Evolutionary conservation across 306 rosid species (phyloP).

Genomic region (Sesbania bispinosa): DNA sequence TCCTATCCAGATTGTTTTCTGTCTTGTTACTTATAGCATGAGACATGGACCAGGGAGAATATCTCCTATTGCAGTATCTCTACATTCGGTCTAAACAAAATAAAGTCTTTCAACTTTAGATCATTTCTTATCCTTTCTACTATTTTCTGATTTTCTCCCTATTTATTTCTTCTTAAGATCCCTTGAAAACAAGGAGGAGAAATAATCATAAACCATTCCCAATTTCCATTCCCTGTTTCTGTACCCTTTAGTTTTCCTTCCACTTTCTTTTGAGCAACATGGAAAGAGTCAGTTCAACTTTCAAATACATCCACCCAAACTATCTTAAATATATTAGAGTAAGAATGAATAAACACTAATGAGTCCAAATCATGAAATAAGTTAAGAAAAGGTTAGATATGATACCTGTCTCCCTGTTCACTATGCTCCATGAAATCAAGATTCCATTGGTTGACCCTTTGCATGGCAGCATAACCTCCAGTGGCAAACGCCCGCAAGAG

Average conservation of each 20-base stretch:
- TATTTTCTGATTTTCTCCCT: background rate
- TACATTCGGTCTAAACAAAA: background rate
- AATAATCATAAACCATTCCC: background rate
- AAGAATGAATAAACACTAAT: too few species aligned
- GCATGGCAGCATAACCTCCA: slow-evolving; percentile 54
- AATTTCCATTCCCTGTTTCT: background rate
- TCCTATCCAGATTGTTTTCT: too few species aligned
- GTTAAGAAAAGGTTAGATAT: background rate
- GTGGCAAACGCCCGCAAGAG: slow-evolving; percentile 49
- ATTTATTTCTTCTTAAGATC: background rate
- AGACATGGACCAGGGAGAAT: background rate
- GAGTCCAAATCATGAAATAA: background rate
- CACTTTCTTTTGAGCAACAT: background rate
- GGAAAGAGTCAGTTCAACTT: slow-evolving; percentile 1
- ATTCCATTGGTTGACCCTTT: slow-evolving; percentile 43
- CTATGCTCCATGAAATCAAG: slow-evolving; percentile 44
- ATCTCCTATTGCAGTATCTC: background rate
- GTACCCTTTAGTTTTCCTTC: background rate
- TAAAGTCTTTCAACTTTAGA: background rate
- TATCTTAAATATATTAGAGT: too few species aligned
- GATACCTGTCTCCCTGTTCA: slow-evolving; percentile 41
- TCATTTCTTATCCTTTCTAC: background rate
- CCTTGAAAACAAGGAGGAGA: background rate
- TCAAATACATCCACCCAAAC: background rate
- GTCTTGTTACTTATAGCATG: too few species aligned